These are phyloP conservation scores for Hypericum androsaemum DNA, from an alignment of 345 rosid species.

Conservation along the genomic window DNA sequence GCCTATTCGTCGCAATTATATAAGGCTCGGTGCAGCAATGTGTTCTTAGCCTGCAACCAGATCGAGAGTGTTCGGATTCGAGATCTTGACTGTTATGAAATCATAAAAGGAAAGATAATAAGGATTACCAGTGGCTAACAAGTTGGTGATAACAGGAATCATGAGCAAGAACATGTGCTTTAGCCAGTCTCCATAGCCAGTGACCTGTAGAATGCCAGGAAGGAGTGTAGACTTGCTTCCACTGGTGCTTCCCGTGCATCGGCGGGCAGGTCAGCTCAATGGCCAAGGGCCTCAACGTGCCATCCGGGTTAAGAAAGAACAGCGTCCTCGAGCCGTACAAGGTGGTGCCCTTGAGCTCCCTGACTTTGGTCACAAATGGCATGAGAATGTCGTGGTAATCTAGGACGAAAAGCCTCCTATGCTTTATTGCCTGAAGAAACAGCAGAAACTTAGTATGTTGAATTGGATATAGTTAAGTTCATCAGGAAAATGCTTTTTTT, in stretches of 20 bases:
- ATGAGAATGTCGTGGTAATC: slow-evolving; percentile 52
- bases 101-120: neutral
- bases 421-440: slow-evolving; percentile 32
- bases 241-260: slow-evolving; percentile 43
- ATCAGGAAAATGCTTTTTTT: too few species aligned
- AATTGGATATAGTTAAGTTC: too few species aligned
- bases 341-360: slow-evolving; percentile 34
- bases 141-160: slow-evolving; percentile 64
- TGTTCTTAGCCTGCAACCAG: slow-evolving; percentile 48
- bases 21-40: slow-evolving; percentile 60
- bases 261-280: slow-evolving; percentile 63
- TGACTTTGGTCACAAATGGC: slow-evolving; percentile 58
- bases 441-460: too few species aligned
- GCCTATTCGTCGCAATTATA: slow-evolving; percentile 58
- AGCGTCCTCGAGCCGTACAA: slow-evolving; percentile 63
- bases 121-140: slow-evolving; percentile 53
- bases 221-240: slow-evolving; percentile 48
- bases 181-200: slow-evolving; percentile 76
- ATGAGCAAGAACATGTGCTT: slow-evolving; percentile 53
- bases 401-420: slow-evolving; percentile 39
- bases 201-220: slow-evolving; percentile 28
- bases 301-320: slow-evolving; percentile 42
- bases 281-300: slow-evolving; percentile 46
- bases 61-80: neutral
- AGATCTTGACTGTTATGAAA: neutral